Evolutionary conservation across 805 yeast species (phyloP).

Genomic region (Myxozyma geophila): DNA sequence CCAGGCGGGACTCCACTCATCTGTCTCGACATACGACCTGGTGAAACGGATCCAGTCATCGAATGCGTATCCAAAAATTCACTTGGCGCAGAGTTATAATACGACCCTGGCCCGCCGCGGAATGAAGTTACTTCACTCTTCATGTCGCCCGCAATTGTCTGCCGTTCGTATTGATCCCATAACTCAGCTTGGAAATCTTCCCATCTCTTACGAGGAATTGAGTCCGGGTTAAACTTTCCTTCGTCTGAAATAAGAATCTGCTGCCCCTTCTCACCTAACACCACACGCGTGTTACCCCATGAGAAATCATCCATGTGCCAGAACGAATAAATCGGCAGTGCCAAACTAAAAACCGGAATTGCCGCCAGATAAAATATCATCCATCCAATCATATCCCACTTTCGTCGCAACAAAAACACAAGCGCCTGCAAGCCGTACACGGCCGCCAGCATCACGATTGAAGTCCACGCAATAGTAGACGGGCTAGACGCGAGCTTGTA

Average conservation of each 20-base stretch:
- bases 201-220: conserved; percentile 62
- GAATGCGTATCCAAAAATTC: conserved; percentile 13
- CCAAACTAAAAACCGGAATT: conserved; percentile 62
- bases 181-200: conserved; percentile 60
- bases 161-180: conserved; percentile 42
- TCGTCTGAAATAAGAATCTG: conserved; percentile 53
- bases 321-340: conserved; percentile 60
- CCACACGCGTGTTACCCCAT: conserved; percentile 68
- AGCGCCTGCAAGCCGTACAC: conserved; percentile 63
- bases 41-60: conserved; percentile 15
- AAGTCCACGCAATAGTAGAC: conserved; percentile 57
- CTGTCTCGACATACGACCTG: conserved; percentile 6
- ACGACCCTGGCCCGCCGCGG: conserved; percentile 15
- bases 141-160: conserved; percentile 22
- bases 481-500: conserved; percentile 55
- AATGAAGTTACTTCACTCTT: conserved; percentile 23
- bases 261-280: conserved; percentile 57
- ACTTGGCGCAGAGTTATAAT: conserved; percentile 13
- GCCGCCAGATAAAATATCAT: conserved; percentile 61
- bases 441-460: conserved; percentile 59
- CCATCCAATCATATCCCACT: conserved; percentile 58
- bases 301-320: conserved; percentile 72
- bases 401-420: conserved; percentile 54
- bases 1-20: conserved; percentile 1
- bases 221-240: conserved; percentile 60